These are phyloP conservation scores for Candida albicans DNA, from an alignment of 1,139 yeast genomes.

Conservation along the genomic window DNA sequence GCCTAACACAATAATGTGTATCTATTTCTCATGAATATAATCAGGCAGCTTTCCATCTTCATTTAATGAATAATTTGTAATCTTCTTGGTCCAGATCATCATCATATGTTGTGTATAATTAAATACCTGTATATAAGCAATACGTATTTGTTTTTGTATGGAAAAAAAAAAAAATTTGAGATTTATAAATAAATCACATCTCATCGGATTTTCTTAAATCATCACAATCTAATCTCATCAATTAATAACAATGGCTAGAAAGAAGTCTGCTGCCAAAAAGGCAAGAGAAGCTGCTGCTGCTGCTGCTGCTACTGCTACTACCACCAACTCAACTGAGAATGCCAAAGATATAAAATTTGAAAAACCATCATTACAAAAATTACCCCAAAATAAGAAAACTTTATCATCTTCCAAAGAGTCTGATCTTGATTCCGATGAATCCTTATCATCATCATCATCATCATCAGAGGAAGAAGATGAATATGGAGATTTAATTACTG, in stretches of 20 bases:
- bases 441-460: slow-evolving; percentile 22
- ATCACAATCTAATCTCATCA: not conserved
- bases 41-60: no score
- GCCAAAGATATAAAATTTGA: slow-evolving; percentile 55
- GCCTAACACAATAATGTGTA: no score
- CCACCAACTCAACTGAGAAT: slow-evolving; percentile 50
- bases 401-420: not conserved
- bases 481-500: slow-evolving; percentile 83
- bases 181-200: not conserved
- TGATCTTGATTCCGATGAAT: slow-evolving; percentile 15
- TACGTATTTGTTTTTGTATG: no score
- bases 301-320: slow-evolving; percentile 47
- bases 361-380: slow-evolving; percentile 7
- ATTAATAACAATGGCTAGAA: slow-evolving; percentile 66
- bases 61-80: no score
- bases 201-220: slow-evolving; percentile 1
- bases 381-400: not conserved
- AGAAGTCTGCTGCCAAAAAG: slow-evolving; percentile 82
- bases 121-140: no score
- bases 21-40: no score
- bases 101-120: no score
- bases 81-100: no score
- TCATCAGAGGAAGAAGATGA: slow-evolving; percentile 86
- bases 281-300: slow-evolving; percentile 56
- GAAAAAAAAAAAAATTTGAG: slow-evolving; percentile 1